A percentile compares a stretch with the other conserved stretches of the same genome.
These are phyloP conservation scores for Mycena albidolilacea DNA, from an alignment of 768 basidiomycete species.

Conservation along the genomic window DNA sequence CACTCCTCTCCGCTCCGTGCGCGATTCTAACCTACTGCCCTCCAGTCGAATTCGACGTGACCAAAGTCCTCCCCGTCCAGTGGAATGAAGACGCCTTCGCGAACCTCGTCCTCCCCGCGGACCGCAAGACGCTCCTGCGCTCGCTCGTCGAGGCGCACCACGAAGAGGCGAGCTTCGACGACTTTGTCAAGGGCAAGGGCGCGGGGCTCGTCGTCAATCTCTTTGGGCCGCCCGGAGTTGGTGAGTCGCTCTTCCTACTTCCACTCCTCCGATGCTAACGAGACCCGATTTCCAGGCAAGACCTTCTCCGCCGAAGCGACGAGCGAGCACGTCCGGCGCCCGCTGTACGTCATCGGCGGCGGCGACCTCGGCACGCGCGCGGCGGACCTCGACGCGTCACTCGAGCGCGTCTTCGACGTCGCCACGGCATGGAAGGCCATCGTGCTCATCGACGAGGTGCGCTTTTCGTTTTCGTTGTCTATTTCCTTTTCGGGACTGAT, in stretches of 20 bases:
- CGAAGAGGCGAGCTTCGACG: constrained; percentile 66
- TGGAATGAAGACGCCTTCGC: constrained; percentile 73
- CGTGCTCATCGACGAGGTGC: constrained; percentile 68
- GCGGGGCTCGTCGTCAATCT: constrained; percentile 72
- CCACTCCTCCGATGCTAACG: background rate
- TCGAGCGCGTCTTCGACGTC: constrained; percentile 65
- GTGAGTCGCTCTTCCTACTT: constrained; percentile 48
- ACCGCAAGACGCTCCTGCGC: constrained; percentile 67
- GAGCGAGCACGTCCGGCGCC: constrained; percentile 67
- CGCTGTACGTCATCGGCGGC: constrained; percentile 68
- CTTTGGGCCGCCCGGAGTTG: constrained; percentile 73
- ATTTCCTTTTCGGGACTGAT: background rate
- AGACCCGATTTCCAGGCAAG: constrained; percentile 52
- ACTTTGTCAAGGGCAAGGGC: constrained; percentile 77
- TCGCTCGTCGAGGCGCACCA: constrained; percentile 74
- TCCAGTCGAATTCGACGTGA: constrained; percentile 73
- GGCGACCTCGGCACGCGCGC: constrained; percentile 69
- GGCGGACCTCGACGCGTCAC: constrained; percentile 56
- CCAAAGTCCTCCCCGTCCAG: constrained; percentile 64
- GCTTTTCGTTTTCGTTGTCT: background rate
- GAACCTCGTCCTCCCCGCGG: constrained; percentile 70
- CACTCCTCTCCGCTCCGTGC: too few relatives aligned
- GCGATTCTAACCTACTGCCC: too few relatives aligned
- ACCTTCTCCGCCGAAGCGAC: constrained; percentile 75
- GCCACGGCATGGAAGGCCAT: constrained; percentile 75